A percentile compares a stretch with the other conserved stretches of the same genome.
phyloP scores from a whole-genome alignment of 2,329 filamentous ascomycete species.

The Aspergillus japonicus region DNA sequence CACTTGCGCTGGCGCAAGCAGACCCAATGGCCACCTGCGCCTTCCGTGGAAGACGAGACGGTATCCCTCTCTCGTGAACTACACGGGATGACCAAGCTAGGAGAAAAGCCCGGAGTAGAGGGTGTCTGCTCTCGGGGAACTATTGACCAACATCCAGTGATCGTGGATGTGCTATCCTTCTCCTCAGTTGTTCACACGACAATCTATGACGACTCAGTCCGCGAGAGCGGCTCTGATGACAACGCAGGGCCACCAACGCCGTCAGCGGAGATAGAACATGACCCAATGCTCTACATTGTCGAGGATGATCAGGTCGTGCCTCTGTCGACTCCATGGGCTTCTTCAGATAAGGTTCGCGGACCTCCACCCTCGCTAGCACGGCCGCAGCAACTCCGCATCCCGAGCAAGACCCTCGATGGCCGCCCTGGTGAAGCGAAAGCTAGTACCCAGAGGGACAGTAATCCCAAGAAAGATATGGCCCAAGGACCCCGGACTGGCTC shows the following conservation, averaged over 20 bases:
- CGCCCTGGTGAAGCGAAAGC: not conserved
- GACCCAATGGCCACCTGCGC: conserved; percentile 43
- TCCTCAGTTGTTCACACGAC: conserved; percentile 12
- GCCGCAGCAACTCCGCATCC: not conserved
- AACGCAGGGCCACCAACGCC: conserved; percentile 29
- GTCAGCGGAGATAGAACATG: conserved; percentile 18
- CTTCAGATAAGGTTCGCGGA: conserved; percentile 6
- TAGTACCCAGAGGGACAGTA: not conserved
- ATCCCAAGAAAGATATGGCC: not conserved
- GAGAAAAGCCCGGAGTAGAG: conserved; percentile 33
- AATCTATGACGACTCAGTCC: conserved; percentile 16
- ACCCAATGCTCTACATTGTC: conserved; percentile 16
- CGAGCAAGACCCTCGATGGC: not conserved
- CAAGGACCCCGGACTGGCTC: not conserved
- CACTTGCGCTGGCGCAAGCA: conserved; percentile 29
- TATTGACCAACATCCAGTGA: conserved; percentile 47
- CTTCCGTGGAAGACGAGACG: conserved; percentile 47
- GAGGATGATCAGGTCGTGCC: conserved; percentile 8
- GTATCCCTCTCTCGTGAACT: conserved; percentile 44
- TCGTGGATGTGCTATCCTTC: conserved; percentile 31
- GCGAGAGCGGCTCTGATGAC: conserved; percentile 27
- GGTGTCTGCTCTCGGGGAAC: conserved; percentile 38
- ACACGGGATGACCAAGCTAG: conserved; percentile 29
- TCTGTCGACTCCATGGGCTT: conserved; percentile 2
- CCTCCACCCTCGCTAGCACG: not conserved